Evolutionary conservation across 352 stramenopile genomes (phyloP).

Genomic region (Pythium phragmitis): DNA sequence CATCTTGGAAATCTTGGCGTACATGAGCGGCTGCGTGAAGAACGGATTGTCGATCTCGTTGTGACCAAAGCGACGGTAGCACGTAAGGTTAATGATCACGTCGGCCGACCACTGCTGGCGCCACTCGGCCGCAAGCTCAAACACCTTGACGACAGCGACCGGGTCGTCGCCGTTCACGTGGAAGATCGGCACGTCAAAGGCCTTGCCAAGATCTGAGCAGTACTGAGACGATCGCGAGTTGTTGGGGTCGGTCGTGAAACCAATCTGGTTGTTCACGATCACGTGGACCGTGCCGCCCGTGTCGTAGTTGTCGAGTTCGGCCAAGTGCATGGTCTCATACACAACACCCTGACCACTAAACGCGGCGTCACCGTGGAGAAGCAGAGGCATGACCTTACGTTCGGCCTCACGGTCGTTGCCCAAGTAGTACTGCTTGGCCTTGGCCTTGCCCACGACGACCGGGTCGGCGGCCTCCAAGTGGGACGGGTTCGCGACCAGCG

Average conservation of each 20-base stretch:
- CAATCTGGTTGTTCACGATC: conserved; percentile 99
- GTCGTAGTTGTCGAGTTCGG: conserved; percentile 91
- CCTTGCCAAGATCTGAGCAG: conserved; percentile 97
- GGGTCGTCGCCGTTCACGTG: conserved; percentile 98
- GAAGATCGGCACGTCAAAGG: conserved; percentile 92
- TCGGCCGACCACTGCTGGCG: conserved; percentile 93
- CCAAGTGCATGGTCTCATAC: conserved; percentile 80
- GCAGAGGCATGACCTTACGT: conserved; percentile 92
- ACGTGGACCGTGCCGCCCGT: conserved; percentile 98
- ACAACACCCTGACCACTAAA: conserved; percentile 87
- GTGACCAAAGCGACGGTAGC: conserved; percentile 98
- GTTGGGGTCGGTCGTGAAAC: conserved; percentile 98
- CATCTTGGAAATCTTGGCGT: conserved; percentile 87
- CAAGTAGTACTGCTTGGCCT: conserved; percentile 91
- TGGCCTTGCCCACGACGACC: conserved; percentile 95
- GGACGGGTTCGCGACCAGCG: conserved; percentile 97
- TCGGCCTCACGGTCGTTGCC: conserved; percentile 68
- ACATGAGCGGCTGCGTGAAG: conserved; percentile 90
- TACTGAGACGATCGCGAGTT: conserved; percentile 97
- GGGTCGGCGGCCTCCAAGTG: conserved; percentile 99
- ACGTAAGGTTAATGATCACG: conserved; percentile 98
- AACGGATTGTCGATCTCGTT: conserved; percentile 95
- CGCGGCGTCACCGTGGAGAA: conserved; percentile 96
- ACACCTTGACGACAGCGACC: conserved; percentile 88
- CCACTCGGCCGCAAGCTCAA: conserved; percentile 91